Conservation (phyloP, 345 rosid genomes). For the Gossypium ekmanianum region DNA sequence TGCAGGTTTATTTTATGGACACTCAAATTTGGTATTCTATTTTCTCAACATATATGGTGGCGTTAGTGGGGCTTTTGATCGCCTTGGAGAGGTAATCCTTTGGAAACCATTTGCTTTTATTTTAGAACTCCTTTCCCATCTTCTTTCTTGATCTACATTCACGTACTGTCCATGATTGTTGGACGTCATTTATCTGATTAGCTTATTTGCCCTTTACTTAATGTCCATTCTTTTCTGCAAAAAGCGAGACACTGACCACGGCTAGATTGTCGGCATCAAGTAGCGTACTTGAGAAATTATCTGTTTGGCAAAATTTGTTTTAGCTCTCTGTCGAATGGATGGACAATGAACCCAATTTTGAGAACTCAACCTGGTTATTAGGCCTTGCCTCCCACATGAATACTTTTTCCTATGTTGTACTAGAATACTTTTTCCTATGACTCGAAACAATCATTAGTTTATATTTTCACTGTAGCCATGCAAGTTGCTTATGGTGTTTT, state of each 20-base stretch:
- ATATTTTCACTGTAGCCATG: not conserved
- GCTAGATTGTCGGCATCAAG: not conserved
- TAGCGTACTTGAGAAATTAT: not conserved
- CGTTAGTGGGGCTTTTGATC: constrained; percentile 87
- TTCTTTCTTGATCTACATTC: constrained; percentile 7
- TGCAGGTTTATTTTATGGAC: constrained; percentile 49
- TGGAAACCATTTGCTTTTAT: not conserved
- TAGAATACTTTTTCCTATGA: not conserved
- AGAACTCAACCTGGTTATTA: not conserved
- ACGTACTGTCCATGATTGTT: constrained; percentile 1
- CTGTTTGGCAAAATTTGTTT: not conserved
- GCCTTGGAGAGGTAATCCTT: constrained; percentile 79
- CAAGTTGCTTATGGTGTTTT: constrained; percentile 1
- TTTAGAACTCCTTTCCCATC: not conserved
- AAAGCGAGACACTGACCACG: too few relatives aligned
- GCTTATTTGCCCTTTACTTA: not conserved
- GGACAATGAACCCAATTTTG: not conserved
- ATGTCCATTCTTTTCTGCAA: not conserved
- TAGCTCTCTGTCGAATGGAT: not conserved
- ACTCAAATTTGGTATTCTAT: constrained; percentile 94
- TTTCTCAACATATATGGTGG: constrained; percentile 93
- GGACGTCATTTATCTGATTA: not conserved
- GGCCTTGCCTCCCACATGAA: not conserved
- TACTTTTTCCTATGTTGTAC: not conserved
- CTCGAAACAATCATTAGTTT: not conserved